Conservation (phyloP, 768 basidiomycete species). For the Coprinellus micaceus region DNA sequence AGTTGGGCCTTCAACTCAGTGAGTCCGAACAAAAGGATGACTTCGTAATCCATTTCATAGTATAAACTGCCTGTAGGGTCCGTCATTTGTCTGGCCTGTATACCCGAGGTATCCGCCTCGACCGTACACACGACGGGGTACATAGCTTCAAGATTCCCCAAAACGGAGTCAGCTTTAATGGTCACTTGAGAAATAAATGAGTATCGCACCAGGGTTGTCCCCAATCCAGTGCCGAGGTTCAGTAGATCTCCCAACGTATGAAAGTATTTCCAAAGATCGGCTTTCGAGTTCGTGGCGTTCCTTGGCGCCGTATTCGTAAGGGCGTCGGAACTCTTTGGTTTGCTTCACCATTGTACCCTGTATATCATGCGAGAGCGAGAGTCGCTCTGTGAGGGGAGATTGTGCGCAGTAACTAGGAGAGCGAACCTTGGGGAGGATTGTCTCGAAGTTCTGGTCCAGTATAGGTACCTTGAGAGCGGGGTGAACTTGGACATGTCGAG, state of each 20-base stretch:
- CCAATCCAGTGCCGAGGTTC: not conserved
- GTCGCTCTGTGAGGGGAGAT: not conserved
- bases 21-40: constrained; percentile 15
- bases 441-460: not conserved
- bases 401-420: not conserved
- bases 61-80: not conserved
- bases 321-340: not conserved
- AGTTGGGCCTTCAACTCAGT: constrained; percentile 18
- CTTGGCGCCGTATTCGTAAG: not conserved
- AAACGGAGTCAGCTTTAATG: not conserved
- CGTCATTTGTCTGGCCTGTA: not conserved
- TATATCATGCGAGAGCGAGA: not conserved
- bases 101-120: not conserved
- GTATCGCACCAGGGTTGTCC: not conserved
- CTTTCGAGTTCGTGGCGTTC: not conserved
- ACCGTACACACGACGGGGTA: not conserved
- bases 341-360: not conserved
- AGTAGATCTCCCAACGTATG: not conserved
- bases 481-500: not conserved
- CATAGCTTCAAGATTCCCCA: not conserved
- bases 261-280: not conserved
- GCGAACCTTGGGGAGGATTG: not conserved
- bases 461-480: too few species aligned
- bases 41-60: constrained; percentile 7
- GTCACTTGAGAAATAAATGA: not conserved